Evolutionary conservation across 2,329 filamentous ascomycete species (phyloP), one percentile per base, ranked within the genome.

Genomic region (Lomentospora prolificans): DNA sequence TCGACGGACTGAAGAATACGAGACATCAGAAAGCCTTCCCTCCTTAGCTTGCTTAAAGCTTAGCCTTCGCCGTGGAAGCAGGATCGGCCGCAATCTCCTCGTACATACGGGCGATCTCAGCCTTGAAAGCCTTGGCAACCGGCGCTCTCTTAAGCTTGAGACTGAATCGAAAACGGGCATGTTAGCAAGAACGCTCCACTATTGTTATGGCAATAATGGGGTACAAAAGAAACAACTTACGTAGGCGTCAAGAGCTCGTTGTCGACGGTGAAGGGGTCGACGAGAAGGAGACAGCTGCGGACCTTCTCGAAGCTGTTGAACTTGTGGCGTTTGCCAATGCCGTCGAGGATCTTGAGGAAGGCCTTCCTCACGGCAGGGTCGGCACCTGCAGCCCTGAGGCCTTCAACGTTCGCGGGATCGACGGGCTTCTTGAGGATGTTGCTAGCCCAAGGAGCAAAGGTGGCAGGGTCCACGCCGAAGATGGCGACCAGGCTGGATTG

Each of bases 251-350:
- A 73, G 52, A 96, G 77, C 70, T 95, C 88, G 67, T 99, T 99
- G 53, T 96, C 91, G 61, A 97, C 84, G 1, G 84, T 89, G 64
- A 99, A 97, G 1, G 94, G 94, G 58, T 99, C 94, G 12, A 96
- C 63, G 64, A 87, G 85, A 62, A 99, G 72, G 60, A 86, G 72
- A 57, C 86, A 78, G 62, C 85, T 87, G 67, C 80, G 82, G 50
- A 97, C 85, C 60, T 83, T 82, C 77, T 99, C 94, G 64, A 88
- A 97, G 62, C 85, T 89, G 67, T 95, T 94, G 70, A 99, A 91
- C 74, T 94, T 95, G 70, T 88, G 83, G 72, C 85, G 86, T 74
- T 81, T 87, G 46, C 82, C 90, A 57, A 95, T 86, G 55, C 77
- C 80, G 58, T 94, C 87, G 31, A 99, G 74, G 61, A 94, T 82